Evolutionary conservation across 2,329 filamentous ascomycete genomes (phyloP), one percentile per base, ranked within the genome.

Genomic region (Trichophyton verrucosum): DNA sequence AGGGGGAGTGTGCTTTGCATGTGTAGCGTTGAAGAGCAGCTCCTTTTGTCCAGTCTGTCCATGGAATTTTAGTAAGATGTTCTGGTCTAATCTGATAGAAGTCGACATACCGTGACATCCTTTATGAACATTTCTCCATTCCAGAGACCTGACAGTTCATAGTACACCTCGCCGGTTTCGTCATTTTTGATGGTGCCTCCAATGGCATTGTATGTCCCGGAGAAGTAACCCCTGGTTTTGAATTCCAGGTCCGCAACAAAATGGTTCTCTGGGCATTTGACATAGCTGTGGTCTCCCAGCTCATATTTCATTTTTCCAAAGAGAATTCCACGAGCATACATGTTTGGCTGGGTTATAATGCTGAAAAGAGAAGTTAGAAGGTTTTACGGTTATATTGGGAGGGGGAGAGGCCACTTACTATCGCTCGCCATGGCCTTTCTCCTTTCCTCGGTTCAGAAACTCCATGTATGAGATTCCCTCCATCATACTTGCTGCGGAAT

Each of bases 231-330:
- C 75, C 97, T 97, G 59, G 90, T 95, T 78, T 97, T 97, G 82
- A 99, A 99, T 66, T 99, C 94, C 63, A 99, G 85, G 71, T 99
- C 92, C 63, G 91, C 92, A 27, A 85, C 82, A 17, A 99, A 80
- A 61, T 91, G 86, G 17, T 90, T 82, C 72, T 97, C 92, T 0
- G 92, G 90, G 73, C 94, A 97, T 66, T 86, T 83, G 20, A 99
- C 89, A 68, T 91, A 89, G 72, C 91, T 96, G 77, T 96, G 91
- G 72, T 97, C 92, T 65, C 92, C 94, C 6, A 99, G 84, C 77
- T 99, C 94, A 74, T 97, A 99, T 75, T 96, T 97, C 94, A 99
- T 97, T 74, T 96, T 97, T 56, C 94, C 94, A 69, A 99, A 96
- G 7, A 99, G 80, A 63, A 99, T 97, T 40, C 94, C 92, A 64